These are phyloP conservation scores for Botrytis fragariae DNA, from an alignment of 2,329 filamentous ascomycete species.

Conservation along the genomic window DNA sequence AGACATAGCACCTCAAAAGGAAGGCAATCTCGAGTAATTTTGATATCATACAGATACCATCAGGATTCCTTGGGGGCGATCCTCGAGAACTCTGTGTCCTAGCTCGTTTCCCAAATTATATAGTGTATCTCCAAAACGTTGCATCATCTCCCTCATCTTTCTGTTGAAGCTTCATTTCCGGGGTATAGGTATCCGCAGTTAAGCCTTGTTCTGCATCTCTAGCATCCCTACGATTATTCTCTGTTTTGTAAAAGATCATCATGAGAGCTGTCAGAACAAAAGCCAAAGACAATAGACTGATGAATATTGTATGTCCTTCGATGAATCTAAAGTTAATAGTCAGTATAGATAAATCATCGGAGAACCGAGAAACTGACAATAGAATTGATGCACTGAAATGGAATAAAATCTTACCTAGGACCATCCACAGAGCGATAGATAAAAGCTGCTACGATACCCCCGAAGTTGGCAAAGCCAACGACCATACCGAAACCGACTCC, in stretches of 20 bases:
- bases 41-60: neutral
- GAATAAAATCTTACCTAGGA: conserved; percentile 30
- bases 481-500: conserved; percentile 83
- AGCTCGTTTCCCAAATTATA: conserved; percentile 38
- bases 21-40: neutral
- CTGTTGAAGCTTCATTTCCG: conserved; percentile 53
- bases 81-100: neutral
- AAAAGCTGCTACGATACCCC: conserved; percentile 59
- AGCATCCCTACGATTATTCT: conserved; percentile 54
- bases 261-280: conserved; percentile 52
- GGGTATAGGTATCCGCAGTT: conserved; percentile 49
- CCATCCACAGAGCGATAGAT: conserved; percentile 46
- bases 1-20: neutral
- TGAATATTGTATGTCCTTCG: conserved; percentile 46
- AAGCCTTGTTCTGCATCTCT: conserved; percentile 42
- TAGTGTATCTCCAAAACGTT: conserved; percentile 53
- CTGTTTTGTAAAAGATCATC: conserved; percentile 54
- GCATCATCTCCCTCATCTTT: conserved; percentile 56
- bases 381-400: conserved; percentile 29
- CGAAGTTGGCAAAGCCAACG: conserved; percentile 88
- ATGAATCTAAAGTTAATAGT: conserved; percentile 40
- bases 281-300: conserved; percentile 47
- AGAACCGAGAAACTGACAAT: neutral
- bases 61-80: no score
- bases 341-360: neutral